Percentiles rank a stretch among this genome's conserved stretches.
phyloP scores from a whole-genome alignment of 2,329 filamentous ascomycete species.

The Cryphonectria parasitica region DNA sequence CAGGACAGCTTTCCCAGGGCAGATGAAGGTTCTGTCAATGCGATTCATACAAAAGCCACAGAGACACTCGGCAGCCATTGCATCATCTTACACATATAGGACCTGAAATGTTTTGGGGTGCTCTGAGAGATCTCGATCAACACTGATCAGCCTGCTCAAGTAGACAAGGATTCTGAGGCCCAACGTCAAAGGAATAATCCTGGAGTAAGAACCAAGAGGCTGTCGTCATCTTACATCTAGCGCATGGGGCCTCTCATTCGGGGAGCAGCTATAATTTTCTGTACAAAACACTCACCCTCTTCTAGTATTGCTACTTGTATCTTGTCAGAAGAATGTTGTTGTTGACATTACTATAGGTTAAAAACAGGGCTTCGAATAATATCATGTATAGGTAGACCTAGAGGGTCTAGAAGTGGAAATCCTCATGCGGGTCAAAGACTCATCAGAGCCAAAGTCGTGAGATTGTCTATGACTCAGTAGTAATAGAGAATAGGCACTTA shows the following conservation, averaged over 20 bases:
- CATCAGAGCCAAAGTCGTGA: not conserved
- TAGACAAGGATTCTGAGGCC: not conserved
- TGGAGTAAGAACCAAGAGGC: not conserved
- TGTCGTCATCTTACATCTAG: not conserved
- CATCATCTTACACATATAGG: not conserved
- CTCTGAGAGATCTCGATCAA: not conserved
- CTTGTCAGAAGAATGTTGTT: not conserved
- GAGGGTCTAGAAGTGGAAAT: not conserved
- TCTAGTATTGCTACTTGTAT: not conserved
- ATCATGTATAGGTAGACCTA: not conserved
- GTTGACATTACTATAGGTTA: not conserved
- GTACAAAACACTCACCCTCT: not conserved
- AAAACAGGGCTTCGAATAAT: not conserved
- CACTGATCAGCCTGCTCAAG: not conserved
- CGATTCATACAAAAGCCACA: not conserved
- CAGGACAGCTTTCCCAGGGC: too few relatives aligned
- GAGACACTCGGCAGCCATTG: conserved; percentile 1
- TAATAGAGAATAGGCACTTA: not conserved
- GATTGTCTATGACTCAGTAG: not conserved
- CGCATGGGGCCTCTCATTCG: not conserved
- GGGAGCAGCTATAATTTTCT: not conserved
- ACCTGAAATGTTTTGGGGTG: not conserved
- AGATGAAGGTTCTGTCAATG: not conserved
- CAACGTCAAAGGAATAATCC: not conserved
- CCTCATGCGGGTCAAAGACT: not conserved